Base-by-base conservation (phyloP, 805 yeast species). In the Lipomyces sp. region DNA sequence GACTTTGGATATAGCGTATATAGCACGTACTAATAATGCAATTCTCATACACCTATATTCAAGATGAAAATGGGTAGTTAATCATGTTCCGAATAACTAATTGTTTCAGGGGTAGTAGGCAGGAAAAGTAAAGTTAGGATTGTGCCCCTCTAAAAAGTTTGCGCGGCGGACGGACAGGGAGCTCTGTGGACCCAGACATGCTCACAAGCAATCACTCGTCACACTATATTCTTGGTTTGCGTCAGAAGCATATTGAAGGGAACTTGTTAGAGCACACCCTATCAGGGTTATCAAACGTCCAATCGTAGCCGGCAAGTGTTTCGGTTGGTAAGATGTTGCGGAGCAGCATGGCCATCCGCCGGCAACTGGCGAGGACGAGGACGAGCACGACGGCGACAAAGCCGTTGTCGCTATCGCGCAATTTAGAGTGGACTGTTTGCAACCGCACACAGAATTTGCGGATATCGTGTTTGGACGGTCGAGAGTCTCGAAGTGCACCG, bases 351-450 rank as follows among this genome's bases (percentile, higher is more conserved):
- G 48, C 48, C 15, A 15, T 42, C 48, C 8, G 48, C 18, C 48
- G 48, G 24, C 48, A 42, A 42, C 48, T 42, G 8, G n/a, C 48
- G 48, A 42, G 18, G 48, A 42, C 48, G 48, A 42, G 48, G 48
- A 42, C 48, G 48, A 42, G 48, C 24, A n/a, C 48, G 18, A 42
- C 48, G 48, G 24, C 48, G 15, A n/a, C n/a, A n/a, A 42, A 8
- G 48, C 29, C 48, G n/a, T 42, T 42, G n/a, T 15, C 48, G 2
- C 15, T 6, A 7, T 42, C 48, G 48, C 6, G 48, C 48, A 15
- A 42, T 42, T 24, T 24, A n/a, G 24, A 3, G 10, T 42, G 48
- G 48, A 5, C 24, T 42, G 24, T 24, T 42, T n/a, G 4, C 18
- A 42, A 15, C 18, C 15, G 6, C 8, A 5, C 48, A 4, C 48